A percentile compares a stretch with the other conserved stretches of the same genome.
Evolutionary conservation across 768 basidiomycete species (phyloP).

Genomic region (Phylloporus arenicola): DNA sequence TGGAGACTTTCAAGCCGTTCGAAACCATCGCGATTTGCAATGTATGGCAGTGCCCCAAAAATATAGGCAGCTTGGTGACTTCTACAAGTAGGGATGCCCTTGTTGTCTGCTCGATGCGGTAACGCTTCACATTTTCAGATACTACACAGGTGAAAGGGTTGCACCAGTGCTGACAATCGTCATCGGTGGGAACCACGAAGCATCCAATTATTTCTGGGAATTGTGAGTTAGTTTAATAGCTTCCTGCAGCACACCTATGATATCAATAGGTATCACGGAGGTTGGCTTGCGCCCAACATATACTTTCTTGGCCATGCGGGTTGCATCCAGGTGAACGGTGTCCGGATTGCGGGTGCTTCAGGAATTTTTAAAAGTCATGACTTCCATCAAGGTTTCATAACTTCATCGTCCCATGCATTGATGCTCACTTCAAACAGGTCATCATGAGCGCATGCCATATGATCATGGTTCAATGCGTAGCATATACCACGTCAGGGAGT

Average conservation of each 20-base stretch:
- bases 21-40: slow-evolving; percentile 78
- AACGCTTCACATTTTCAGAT: slow-evolving; percentile 40
- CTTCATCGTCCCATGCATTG: neutral
- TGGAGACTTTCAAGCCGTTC: slow-evolving; percentile 92
- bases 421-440: slow-evolving; percentile 41
- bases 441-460: slow-evolving; percentile 82
- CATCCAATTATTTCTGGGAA: slow-evolving; percentile 95
- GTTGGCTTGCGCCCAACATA: slow-evolving; percentile 95
- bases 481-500: slow-evolving; percentile 88
- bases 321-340: slow-evolving; percentile 78
- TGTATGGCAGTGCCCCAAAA: slow-evolving; percentile 91
- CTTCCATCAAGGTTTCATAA: slow-evolving; percentile 55
- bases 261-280: slow-evolving; percentile 77
- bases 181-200: slow-evolving; percentile 98
- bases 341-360: slow-evolving; percentile 85
- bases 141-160: slow-evolving; percentile 77
- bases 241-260: slow-evolving; percentile 1
- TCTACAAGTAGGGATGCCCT: slow-evolving; percentile 54
- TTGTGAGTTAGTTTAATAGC: slow-evolving; percentile 48
- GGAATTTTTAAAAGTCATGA: slow-evolving; percentile 85
- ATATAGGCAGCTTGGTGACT: slow-evolving; percentile 79
- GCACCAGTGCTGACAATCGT: slow-evolving; percentile 89
- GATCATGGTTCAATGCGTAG: slow-evolving; percentile 66
- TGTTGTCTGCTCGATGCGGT: neutral
- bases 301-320: slow-evolving; percentile 94